A percentile compares a stretch with the other conserved stretches of the same genome.
phyloP scores from a whole-genome alignment of 2,329 filamentous ascomycete species.

The Grosmannia huntii region DNA sequence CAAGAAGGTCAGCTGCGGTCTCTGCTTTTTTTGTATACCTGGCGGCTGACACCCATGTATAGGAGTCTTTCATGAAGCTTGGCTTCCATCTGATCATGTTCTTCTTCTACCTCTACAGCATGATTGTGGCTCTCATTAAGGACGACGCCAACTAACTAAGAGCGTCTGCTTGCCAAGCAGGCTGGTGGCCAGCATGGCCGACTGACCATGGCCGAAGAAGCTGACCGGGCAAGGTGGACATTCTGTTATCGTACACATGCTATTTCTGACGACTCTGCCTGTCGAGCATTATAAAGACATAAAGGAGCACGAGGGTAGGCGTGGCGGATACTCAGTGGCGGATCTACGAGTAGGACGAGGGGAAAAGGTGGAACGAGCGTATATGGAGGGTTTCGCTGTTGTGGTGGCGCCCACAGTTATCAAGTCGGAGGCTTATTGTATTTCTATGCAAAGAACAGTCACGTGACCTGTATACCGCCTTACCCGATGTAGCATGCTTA shows the following conservation, averaged over 20 bases:
- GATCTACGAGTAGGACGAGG: not conserved
- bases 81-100: slow-evolving; percentile 99
- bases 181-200: not conserved
- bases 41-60: slow-evolving; percentile 1
- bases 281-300: not conserved
- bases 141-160: slow-evolving; percentile 67
- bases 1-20: slow-evolving; percentile 62
- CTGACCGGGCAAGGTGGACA: not conserved
- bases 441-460: not conserved
- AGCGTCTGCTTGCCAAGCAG: not conserved
- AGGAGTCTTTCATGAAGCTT: slow-evolving; percentile 99
- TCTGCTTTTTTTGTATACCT: not conserved
- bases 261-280: not conserved
- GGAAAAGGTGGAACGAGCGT: not conserved
- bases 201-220: not conserved
- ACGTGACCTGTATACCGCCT: not conserved
- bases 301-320: not conserved
- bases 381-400: not conserved
- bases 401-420: not conserved
- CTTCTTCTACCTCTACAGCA: slow-evolving; percentile 99
- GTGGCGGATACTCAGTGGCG: not conserved
- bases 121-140: slow-evolving; percentile 92
- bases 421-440: not conserved
- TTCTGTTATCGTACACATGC: not conserved
- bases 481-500: not conserved